phyloP scores from a whole-genome alignment of 805 yeast genomes.

The Wickerhamomyces bovis region DNA sequence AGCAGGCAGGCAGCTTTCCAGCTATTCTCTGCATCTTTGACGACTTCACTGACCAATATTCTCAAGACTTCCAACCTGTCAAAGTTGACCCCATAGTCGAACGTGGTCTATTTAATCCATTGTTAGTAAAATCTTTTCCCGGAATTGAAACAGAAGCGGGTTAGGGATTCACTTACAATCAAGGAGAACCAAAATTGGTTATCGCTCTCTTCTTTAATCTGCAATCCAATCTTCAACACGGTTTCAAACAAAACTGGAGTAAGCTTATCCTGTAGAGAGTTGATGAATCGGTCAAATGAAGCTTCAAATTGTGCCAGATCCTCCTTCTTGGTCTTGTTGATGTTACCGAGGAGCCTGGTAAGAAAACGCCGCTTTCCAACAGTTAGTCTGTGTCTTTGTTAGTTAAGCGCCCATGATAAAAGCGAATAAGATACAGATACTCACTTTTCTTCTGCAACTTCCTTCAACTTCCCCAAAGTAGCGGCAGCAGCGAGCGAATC shows the following conservation, averaged over 20 bases:
- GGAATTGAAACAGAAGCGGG: background rate
- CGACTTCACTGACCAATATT: conserved; percentile 7
- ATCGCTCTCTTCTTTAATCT: conserved; percentile 9
- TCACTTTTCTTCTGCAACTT: background rate
- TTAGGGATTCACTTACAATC: conserved; percentile 8
- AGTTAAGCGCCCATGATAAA: background rate
- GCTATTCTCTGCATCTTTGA: conserved; percentile 10
- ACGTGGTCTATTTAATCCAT: background rate
- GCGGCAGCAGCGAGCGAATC: background rate
- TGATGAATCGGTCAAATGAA: conserved; percentile 9
- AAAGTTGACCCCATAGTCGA: conserved; percentile 17
- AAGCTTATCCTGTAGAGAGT: conserved; percentile 8
- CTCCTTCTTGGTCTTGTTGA: background rate
- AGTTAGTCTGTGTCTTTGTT: conserved; percentile 1
- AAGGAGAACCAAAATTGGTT: conserved; percentile 21
- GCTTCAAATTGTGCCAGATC: conserved; percentile 5
- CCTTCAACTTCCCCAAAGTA: background rate
- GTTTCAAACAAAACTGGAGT: conserved; percentile 15
- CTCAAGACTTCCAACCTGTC: conserved; percentile 11
- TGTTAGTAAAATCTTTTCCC: background rate
- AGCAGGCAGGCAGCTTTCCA: conserved; percentile 25
- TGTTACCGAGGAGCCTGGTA: background rate
- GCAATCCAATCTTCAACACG: conserved; percentile 20
- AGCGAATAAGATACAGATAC: background rate
- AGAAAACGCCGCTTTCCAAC: conserved; percentile 5